A percentile compares a stretch with the other conserved stretches of the same genome.
These are phyloP conservation scores for Hericium alpestre DNA, from an alignment of 768 basidiomycete species.

Conservation along the genomic window DNA sequence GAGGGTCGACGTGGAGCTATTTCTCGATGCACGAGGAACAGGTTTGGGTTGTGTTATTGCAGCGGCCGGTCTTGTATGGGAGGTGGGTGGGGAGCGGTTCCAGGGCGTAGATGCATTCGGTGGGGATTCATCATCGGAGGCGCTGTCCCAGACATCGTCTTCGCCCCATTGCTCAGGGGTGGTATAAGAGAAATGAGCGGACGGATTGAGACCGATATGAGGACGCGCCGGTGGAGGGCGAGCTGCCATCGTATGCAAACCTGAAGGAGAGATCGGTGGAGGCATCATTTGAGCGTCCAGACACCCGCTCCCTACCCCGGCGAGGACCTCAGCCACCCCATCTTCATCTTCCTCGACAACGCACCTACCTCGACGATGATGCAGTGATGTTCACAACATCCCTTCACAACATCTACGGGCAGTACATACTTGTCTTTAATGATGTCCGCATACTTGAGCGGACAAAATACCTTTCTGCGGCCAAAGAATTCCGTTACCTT, in stretches of 20 bases:
- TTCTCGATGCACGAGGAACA: conserved; percentile 8
- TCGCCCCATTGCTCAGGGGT: conserved; percentile 18
- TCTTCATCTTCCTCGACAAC: too few species aligned
- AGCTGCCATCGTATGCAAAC: conserved; percentile 7
- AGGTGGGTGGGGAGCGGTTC: conserved; percentile 5
- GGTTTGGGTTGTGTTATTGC: conserved; percentile 5
- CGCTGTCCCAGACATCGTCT: conserved; percentile 26
- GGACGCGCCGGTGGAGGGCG: conserved; percentile 16
- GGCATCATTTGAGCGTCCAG: too few species aligned
- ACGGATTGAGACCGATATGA: conserved; percentile 14
- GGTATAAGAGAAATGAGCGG: conserved; percentile 13
- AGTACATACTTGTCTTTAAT: too few species aligned
- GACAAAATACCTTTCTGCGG: too few species aligned
- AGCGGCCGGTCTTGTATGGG: conserved; percentile 1
- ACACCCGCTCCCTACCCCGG: too few species aligned
- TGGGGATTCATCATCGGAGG: conserved; percentile 19
- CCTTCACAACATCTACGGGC: too few species aligned
- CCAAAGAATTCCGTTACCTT: too few species aligned
- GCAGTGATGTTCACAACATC: too few species aligned
- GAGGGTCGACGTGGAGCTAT: conserved; percentile 13
- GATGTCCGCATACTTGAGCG: too few species aligned
- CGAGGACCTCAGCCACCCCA: too few species aligned
- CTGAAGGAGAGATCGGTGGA: too few species aligned
- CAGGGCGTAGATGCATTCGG: conserved; percentile 7
- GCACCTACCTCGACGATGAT: too few species aligned